phyloP scores from a whole-genome alignment of 1,284 basidiomycete species.

The Pyrrhoderma noxium region DNA sequence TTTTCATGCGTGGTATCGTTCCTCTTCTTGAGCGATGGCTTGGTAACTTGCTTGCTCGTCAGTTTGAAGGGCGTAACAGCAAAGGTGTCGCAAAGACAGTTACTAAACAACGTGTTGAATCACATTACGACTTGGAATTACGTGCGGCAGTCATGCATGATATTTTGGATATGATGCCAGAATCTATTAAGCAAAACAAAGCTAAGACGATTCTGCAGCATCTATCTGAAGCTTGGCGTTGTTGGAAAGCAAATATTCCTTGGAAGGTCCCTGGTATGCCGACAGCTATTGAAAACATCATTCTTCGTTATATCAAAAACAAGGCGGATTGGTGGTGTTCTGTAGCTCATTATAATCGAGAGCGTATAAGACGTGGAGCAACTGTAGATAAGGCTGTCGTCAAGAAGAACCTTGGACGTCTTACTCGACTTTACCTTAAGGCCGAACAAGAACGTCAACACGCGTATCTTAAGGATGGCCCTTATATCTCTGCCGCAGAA shows the following conservation, averaged over 20 bases:
- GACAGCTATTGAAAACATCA: conserved; percentile 98
- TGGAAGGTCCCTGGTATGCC: conserved; percentile 99
- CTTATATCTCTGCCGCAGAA: conserved; percentile 95
- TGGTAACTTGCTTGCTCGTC: conserved; percentile 94
- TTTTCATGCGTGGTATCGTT: conserved; percentile 99
- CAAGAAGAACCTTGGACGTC: conserved; percentile 89
- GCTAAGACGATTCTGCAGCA: conserved; percentile 98
- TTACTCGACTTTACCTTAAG: conserved; percentile 91
- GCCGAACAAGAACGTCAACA: conserved; percentile 97
- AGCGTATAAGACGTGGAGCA: conserved; percentile 91
- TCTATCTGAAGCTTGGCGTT: conserved; percentile 95
- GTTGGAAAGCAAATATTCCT: conserved; percentile 99
- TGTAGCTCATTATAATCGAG: conserved; percentile 91
- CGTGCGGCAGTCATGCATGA: conserved; percentile 99
- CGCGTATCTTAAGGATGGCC: conserved; percentile 94
- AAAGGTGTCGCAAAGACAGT: conserved; percentile 95
- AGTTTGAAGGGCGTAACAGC: conserved; percentile 97
- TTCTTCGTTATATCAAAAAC: conserved; percentile 97
- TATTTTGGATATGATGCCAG: conserved; percentile 98
- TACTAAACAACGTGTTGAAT: conserved; percentile 98
- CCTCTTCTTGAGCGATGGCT: conserved; percentile 97
- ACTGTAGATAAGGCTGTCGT: conserved; percentile 99
- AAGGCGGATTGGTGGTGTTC: conserved; percentile 99
- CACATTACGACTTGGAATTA: conserved; percentile 95
- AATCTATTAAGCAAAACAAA: conserved; percentile 98